Evolutionary conservation across 108 stramenopile species (phyloP), one percentile per base, ranked within the genome.

Genomic region (Cyclotella sp.): DNA sequence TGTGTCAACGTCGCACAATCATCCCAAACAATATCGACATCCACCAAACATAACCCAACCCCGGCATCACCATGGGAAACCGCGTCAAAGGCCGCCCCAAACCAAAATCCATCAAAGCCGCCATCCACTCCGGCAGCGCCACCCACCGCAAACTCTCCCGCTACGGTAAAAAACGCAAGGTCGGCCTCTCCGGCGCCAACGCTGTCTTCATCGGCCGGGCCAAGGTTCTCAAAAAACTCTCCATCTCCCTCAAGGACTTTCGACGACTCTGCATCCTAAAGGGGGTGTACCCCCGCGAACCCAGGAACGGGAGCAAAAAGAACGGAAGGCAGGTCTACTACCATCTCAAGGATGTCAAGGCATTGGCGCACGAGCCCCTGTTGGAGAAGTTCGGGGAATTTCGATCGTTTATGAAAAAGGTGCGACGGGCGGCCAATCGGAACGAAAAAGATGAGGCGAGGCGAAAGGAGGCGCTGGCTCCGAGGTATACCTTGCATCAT

Each of bases 231-330:
- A 93, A 93, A 53, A 89, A 90, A 73, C 89, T 99, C 24, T 98
- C 98, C 82, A 80, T 99, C 19, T 95, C 95, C 2, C 85, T 99
- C 55, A 95, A 97, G 63, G 99, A 99, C 73, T 99, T 99, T 87
- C 92, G 98, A 41, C 91, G 99, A 53, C 90, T 99, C 8, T 99
- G 99, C 84, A 99, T 99, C 79, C 91, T 99, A 47, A 99, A 99
- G 86, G 99, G 99, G 15, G 92, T 99, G 40, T 99, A 98, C 83
- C 99, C 99, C 11, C 85, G 99, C 29, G 95, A 98, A 49, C 99
- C 99, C 45, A 72, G 86, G 26, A 89, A 86, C 47, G 89, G 95
- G 42, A 87, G 90, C 0, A 90, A 93, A 19, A 93, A 95, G 59
- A 97, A 97, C 72, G 97, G 97, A 77, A 88, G 88, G 0, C 95